Percentiles rank a stretch among this genome's conserved stretches.
These are phyloP conservation scores for Citrullus amarus DNA, from an alignment of 306 rosid species.

Conservation along the genomic window DNA sequence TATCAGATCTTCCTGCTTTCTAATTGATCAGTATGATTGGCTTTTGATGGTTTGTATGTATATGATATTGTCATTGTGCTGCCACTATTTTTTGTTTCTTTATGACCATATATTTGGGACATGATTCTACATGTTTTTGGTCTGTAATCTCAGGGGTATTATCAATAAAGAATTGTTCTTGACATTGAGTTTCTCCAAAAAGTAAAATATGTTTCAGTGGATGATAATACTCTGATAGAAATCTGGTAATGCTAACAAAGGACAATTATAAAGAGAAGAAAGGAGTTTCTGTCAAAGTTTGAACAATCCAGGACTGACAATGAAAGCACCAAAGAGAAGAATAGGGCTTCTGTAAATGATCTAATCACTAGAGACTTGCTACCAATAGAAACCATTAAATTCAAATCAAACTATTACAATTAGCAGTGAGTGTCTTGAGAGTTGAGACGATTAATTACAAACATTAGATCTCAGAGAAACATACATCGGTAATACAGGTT, in stretches of 20 bases:
- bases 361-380: neutral
- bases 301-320: neutral
- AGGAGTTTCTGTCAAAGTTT: neutral
- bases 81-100: neutral
- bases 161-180: neutral
- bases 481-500: neutral
- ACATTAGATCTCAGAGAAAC: neutral
- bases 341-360: neutral
- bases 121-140: constrained; percentile 1
- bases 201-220: neutral
- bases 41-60: neutral
- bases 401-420: neutral
- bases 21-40: constrained; percentile 1
- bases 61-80: neutral
- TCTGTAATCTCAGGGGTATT: neutral
- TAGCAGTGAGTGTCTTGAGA: neutral
- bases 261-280: neutral
- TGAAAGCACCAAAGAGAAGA: neutral
- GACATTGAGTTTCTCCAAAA: neutral
- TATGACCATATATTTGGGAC: neutral
- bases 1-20: neutral
- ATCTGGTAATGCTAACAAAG: neutral
- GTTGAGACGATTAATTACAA: neutral
- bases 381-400: neutral
- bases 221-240: neutral